phyloP scores from a whole-genome alignment of 768 basidiomycete genomes.

The Calocybe cyanea region DNA sequence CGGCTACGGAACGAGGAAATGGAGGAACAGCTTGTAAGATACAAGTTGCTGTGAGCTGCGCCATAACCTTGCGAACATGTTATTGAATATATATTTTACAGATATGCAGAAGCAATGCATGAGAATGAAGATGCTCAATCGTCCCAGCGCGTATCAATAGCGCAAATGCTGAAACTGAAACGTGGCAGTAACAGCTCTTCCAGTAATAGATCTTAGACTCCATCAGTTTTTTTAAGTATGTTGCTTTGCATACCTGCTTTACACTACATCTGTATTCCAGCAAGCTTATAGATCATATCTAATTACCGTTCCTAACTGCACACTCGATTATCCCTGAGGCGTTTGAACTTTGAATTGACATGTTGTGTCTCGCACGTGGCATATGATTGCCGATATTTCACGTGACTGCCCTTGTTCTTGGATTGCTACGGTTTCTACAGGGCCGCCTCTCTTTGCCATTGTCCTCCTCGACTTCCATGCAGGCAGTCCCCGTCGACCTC shows the following conservation, averaged over 20 bases:
- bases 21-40: conserved; percentile 90
- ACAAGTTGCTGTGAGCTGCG: conserved; percentile 77
- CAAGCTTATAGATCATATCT: too few species aligned
- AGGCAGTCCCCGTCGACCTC: conserved; percentile 8
- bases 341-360: conserved; percentile 10
- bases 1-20: conserved; percentile 89
- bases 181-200: conserved; percentile 31
- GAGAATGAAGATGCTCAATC: conserved; percentile 69
- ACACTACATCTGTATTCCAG: not conserved
- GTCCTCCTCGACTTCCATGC: conserved; percentile 7
- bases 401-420: conserved; percentile 19
- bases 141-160: conserved; percentile 56
- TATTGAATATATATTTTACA: conserved; percentile 13
- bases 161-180: conserved; percentile 39
- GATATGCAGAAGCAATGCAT: conserved; percentile 76
- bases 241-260: conserved; percentile 5
- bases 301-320: too few species aligned
- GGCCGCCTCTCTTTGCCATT: conserved; percentile 7
- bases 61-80: conserved; percentile 5
- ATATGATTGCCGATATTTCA: conserved; percentile 19
- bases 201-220: conserved; percentile 8
- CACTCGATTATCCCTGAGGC: too few species aligned
- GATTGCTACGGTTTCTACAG: conserved; percentile 16
- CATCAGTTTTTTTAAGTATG: too few species aligned
- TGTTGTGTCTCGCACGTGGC: conserved; percentile 20